phyloP scores from a whole-genome alignment of 257 asterid species.

The Penstemon eatonii region DNA sequence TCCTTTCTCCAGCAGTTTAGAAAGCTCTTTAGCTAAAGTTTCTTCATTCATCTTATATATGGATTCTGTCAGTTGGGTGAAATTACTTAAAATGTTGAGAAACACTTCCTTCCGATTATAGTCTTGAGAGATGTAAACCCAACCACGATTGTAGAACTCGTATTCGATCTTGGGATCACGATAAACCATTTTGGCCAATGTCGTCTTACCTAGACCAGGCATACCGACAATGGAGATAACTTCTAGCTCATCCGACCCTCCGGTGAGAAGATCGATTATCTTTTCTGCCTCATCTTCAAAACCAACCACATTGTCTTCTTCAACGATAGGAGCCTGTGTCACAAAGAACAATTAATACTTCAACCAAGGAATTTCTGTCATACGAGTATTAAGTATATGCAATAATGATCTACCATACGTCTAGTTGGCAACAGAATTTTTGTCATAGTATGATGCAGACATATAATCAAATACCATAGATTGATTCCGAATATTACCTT shows the following conservation, averaged over 20 bases:
- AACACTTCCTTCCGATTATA: constrained; percentile 49
- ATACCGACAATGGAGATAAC: constrained; percentile 49
- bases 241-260: constrained; percentile 41
- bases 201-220: constrained; percentile 70
- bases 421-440: no score
- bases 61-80: constrained; percentile 31
- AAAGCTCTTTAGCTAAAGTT: constrained; percentile 36
- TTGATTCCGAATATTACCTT: constrained; percentile 31
- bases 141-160: constrained; percentile 47
- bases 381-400: no score
- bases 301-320: constrained; percentile 56
- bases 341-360: constrained; percentile 3
- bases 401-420: no score
- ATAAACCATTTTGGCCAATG: constrained; percentile 55
- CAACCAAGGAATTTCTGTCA: no score
- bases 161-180: constrained; percentile 41
- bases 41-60: constrained; percentile 44
- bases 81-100: constrained; percentile 38
- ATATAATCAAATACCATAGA: no score
- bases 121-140: constrained; percentile 57
- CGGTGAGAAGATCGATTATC: constrained; percentile 34
- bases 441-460: no score
- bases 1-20: constrained; percentile 32
- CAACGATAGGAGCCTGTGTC: constrained; percentile 47
- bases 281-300: constrained; percentile 50